phyloP scores from a whole-genome alignment of 345 rosid genomes.

The Rhizophora mangle region DNA sequence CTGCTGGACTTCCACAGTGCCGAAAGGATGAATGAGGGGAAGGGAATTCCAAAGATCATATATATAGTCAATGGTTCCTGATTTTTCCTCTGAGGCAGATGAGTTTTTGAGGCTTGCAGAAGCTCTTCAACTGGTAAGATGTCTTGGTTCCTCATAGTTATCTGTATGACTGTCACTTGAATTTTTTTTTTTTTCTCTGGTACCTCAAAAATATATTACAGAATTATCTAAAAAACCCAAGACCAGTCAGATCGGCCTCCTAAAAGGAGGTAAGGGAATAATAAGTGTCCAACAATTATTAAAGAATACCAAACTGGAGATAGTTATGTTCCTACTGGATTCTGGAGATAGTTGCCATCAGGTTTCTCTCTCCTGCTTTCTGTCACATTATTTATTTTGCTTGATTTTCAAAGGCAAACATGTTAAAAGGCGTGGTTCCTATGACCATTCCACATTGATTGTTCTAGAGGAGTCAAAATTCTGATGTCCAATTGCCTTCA shows the following conservation, averaged over 20 bases:
- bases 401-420: background rate
- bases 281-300: too few species aligned
- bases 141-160: background rate
- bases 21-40: conserved; percentile 35
- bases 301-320: too few species aligned
- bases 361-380: background rate
- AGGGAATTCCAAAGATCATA: conserved; percentile 56
- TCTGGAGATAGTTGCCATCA: background rate
- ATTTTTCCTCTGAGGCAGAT: conserved; percentile 66
- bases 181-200: too few species aligned
- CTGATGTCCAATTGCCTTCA: too few species aligned
- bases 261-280: too few species aligned
- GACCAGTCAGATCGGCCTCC: too few species aligned
- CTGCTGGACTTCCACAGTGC: conserved; percentile 31
- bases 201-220: too few species aligned
- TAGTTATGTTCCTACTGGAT: too few species aligned
- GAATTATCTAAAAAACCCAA: too few species aligned
- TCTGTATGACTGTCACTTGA: background rate
- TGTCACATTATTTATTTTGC: background rate
- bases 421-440: background rate
- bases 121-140: conserved; percentile 68
- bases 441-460: background rate
- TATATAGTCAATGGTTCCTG: conserved; percentile 52
- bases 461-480: background rate
- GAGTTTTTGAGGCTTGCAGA: conserved; percentile 54